phyloP scores from a whole-genome alignment of 805 yeast species.

The Wickerhamiella azyma region DNA sequence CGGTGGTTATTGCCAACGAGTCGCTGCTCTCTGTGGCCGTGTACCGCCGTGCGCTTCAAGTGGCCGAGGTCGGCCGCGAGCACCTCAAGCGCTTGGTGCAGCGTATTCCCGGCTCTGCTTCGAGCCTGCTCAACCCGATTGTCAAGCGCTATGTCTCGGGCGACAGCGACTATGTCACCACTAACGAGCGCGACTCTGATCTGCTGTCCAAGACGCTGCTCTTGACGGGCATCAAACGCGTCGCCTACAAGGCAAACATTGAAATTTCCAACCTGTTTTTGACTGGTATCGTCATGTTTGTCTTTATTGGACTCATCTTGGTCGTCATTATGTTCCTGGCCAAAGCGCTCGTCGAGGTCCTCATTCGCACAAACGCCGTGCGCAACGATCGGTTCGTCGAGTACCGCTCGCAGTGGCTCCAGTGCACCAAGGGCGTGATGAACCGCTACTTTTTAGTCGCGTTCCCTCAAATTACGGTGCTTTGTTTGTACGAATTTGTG shows the following conservation, averaged over 20 bases:
- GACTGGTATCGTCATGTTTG: conserved; percentile 73
- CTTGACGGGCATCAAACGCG: conserved; percentile 84
- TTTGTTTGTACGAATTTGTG: conserved; percentile 84
- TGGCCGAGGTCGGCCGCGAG: conserved; percentile 8
- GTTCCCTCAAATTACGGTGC: conserved; percentile 70
- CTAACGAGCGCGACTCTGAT: conserved; percentile 42
- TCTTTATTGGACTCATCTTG: conserved; percentile 57
- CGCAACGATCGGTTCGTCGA: conserved; percentile 53
- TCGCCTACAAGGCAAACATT: conserved; percentile 67
- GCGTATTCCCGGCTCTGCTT: background rate
- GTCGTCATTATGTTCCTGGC: conserved; percentile 40
- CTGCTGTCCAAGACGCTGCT: conserved; percentile 59
- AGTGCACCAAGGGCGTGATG: conserved; percentile 70
- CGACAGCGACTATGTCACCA: conserved; percentile 18
- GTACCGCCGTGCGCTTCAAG: conserved; percentile 30
- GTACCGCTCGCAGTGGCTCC: conserved; percentile 45
- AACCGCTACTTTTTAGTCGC: conserved; percentile 74
- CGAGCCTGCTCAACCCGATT: background rate
- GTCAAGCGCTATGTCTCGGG: conserved; percentile 10
- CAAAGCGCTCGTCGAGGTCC: conserved; percentile 58
- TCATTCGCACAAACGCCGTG: conserved; percentile 45
- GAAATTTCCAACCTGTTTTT: conserved; percentile 77
- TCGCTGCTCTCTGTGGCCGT: conserved; percentile 68
- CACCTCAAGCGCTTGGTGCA: background rate
- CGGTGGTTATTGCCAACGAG: conserved; percentile 54